A percentile compares a stretch with the other conserved stretches of the same genome.
These are phyloP conservation scores for Mycena indigotica DNA, from an alignment of 768 basidiomycete genomes.

Conservation along the genomic window DNA sequence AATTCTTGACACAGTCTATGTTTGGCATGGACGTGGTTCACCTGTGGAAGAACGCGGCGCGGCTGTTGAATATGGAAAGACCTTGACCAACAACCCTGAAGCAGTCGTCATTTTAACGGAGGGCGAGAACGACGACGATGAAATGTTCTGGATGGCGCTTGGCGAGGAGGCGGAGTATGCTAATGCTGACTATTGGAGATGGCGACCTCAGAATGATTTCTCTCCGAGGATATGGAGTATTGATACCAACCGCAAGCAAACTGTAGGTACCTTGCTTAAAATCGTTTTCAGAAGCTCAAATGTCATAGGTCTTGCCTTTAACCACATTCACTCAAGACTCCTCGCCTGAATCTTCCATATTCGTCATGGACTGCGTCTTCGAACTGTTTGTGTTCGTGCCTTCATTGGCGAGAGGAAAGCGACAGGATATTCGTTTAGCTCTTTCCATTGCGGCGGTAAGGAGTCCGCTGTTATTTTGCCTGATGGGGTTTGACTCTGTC, in stretches of 20 bases:
- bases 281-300: constrained; percentile 7
- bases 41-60: constrained; percentile 57
- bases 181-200: constrained; percentile 81
- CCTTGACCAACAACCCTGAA: constrained; percentile 41
- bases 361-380: constrained; percentile 75
- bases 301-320: constrained; percentile 49
- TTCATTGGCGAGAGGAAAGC: constrained; percentile 59
- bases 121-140: constrained; percentile 59
- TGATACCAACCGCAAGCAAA: constrained; percentile 37
- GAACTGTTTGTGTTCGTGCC: constrained; percentile 80
- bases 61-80: constrained; percentile 61
- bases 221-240: constrained; percentile 67
- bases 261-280: constrained; percentile 39
- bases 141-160: constrained; percentile 86
- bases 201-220: constrained; percentile 45
- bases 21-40: constrained; percentile 83
- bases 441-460: constrained; percentile 59
- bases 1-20: constrained; percentile 68
- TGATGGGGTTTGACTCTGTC: neutral
- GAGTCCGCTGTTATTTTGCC: no score
- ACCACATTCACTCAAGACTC: constrained; percentile 44
- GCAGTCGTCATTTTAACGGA: constrained; percentile 61
- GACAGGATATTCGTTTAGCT: constrained; percentile 63
- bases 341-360: constrained; percentile 49
- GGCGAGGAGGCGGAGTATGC: constrained; percentile 72